Conservation (phyloP, 345 rosid genomes). For the Crucihimalaya himalaica region DNA sequence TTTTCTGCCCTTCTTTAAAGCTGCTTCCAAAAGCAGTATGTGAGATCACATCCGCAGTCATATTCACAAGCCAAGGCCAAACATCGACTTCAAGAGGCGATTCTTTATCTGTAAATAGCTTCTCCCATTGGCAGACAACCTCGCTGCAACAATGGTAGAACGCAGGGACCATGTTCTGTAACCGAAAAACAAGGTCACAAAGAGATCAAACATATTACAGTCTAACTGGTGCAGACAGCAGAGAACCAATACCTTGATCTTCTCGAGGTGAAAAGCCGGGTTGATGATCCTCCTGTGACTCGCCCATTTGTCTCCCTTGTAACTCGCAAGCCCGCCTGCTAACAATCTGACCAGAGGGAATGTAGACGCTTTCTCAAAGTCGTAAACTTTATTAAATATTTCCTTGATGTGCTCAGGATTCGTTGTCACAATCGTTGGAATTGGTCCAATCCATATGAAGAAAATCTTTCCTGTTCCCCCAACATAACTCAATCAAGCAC, state of each 20-base stretch:
- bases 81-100: conserved; percentile 39
- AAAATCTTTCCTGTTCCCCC: conserved; percentile 45
- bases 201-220: not conserved
- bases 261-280: conserved; percentile 54
- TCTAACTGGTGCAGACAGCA: not conserved
- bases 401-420: conserved; percentile 48
- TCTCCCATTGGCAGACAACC: conserved; percentile 38
- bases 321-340: conserved; percentile 38
- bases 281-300: conserved; percentile 54
- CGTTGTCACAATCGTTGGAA: conserved; percentile 42
- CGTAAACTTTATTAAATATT: conserved; percentile 40
- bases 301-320: conserved; percentile 52
- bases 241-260: conserved; percentile 46
- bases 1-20: conserved; percentile 45
- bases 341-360: conserved; percentile 42
- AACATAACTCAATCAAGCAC: conserved; percentile 6
- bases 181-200: not conserved
- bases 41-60: conserved; percentile 48
- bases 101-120: conserved; percentile 29
- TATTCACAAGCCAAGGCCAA: conserved; percentile 45
- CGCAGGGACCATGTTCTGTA: conserved; percentile 46
- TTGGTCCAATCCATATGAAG: conserved; percentile 50
- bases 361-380: conserved; percentile 34
- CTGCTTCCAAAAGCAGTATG: conserved; percentile 49
- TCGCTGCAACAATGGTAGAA: conserved; percentile 39